Conservation (phyloP, 169 alveolate genomes). For the Perkinsus olseni region DNA sequence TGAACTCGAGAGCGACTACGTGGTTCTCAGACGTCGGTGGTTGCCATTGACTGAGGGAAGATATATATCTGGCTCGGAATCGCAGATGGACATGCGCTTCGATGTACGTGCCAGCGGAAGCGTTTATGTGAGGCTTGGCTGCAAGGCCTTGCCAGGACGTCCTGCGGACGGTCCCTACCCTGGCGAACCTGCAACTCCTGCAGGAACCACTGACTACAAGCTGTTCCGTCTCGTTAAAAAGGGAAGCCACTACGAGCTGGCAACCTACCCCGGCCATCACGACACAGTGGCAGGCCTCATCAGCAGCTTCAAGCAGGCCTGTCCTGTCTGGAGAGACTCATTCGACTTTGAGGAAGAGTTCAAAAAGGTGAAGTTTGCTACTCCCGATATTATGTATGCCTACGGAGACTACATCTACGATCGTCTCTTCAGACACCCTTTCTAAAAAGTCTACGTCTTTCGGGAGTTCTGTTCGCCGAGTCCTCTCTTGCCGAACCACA, state of each 20-base stretch:
- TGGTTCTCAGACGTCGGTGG: neutral
- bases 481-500: no score
- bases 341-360: neutral
- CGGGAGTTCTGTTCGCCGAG: no score
- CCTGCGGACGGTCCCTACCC: no score
- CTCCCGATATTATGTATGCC: neutral
- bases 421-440: no score
- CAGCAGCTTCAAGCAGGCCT: neutral
- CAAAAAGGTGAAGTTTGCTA: neutral
- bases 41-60: neutral
- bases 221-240: neutral
- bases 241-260: neutral
- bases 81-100: neutral
- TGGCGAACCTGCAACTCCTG: no score
- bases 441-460: no score
- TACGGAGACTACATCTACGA: neutral
- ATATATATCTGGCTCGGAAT: neutral
- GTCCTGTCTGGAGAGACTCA: neutral
- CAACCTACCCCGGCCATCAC: neutral
- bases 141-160: no score
- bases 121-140: neutral
- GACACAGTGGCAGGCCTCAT: neutral
- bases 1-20: neutral
- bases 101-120: neutral
- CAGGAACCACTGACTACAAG: neutral